Evolutionary conservation across 108 stramenopile genomes (phyloP).

Genomic region (Stephanodiscus minutulus): DNA sequence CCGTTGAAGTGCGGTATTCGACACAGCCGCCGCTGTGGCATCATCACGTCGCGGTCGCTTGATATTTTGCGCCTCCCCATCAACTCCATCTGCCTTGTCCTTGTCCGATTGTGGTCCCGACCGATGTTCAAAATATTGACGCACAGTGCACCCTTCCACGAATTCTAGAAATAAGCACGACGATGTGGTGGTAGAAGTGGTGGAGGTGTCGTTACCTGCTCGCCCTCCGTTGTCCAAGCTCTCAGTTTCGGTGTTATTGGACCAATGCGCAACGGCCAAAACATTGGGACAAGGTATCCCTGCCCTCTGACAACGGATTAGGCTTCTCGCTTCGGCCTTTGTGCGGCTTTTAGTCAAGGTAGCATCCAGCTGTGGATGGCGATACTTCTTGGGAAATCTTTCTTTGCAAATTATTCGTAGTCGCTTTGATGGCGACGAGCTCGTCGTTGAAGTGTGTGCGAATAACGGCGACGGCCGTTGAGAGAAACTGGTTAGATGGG

Average conservation of each 20-base stretch:
- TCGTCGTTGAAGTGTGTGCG: background rate
- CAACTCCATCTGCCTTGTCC: conserved; percentile 5
- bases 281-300: conserved; percentile 69
- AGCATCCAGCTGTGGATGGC: conserved; percentile 91
- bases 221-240: conserved; percentile 3
- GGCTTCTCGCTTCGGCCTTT: conserved; percentile 73
- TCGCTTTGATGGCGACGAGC: conserved; percentile 16
- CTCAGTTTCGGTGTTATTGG: conserved; percentile 19
- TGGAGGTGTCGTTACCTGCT: background rate
- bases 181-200: conserved; percentile 14
- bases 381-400: conserved; percentile 93
- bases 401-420: conserved; percentile 80
- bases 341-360: conserved; percentile 88
- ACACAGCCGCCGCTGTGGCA: conserved; percentile 5
- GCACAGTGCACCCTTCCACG: conserved; percentile 69
- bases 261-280: conserved; percentile 61
- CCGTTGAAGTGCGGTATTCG: conserved; percentile 2
- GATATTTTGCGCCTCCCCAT: background rate
- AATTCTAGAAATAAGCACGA: conserved; percentile 72
- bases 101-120: conserved; percentile 12
- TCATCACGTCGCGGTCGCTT: conserved; percentile 18
- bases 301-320: conserved; percentile 56
- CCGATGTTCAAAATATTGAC: conserved; percentile 50
- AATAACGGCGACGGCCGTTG: conserved; percentile 23
- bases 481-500: conserved; percentile 20